Conservation (phyloP, 2,329 filamentous ascomycete genomes). For the Neopestalotiopsis sp. region DNA sequence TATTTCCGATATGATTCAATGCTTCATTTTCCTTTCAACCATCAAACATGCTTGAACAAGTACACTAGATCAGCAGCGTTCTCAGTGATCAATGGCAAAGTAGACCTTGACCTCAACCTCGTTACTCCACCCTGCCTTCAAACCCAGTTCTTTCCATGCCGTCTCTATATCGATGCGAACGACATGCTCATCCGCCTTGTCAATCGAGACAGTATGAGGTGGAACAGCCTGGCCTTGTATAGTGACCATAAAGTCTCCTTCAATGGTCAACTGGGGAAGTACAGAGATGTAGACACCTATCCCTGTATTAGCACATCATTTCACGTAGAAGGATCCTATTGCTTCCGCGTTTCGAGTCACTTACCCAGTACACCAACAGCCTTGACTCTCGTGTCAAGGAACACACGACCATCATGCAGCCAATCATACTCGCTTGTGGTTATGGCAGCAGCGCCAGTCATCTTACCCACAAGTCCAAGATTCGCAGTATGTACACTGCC, state of each 20-base stretch:
- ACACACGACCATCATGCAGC: conserved; percentile 60
- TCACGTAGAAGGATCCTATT: background rate
- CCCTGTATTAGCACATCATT: conserved; percentile 19
- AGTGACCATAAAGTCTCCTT: conserved; percentile 73
- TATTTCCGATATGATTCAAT: background rate
- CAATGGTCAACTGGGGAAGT: conserved; percentile 64
- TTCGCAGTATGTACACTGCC: conserved; percentile 64
- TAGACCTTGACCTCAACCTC: conserved; percentile 74
- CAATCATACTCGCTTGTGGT: conserved; percentile 65
- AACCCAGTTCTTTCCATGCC: conserved; percentile 78
- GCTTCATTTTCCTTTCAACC: background rate
- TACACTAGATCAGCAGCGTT: background rate
- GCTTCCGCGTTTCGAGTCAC: conserved; percentile 25
- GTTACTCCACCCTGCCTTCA: conserved; percentile 79
- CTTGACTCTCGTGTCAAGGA: conserved; percentile 75
- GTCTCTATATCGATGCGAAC: conserved; percentile 77
- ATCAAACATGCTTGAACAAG: background rate
- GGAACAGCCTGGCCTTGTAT: conserved; percentile 77
- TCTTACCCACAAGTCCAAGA: conserved; percentile 83
- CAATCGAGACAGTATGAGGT: conserved; percentile 65
- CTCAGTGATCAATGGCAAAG: conserved; percentile 44
- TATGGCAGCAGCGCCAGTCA: conserved; percentile 86
- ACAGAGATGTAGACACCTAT: conserved; percentile 78
- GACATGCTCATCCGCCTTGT: conserved; percentile 58
- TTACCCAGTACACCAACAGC: conserved; percentile 77